Base-by-base conservation (phyloP, 306 rosid genomes). In the Castanea crenata region DNA sequence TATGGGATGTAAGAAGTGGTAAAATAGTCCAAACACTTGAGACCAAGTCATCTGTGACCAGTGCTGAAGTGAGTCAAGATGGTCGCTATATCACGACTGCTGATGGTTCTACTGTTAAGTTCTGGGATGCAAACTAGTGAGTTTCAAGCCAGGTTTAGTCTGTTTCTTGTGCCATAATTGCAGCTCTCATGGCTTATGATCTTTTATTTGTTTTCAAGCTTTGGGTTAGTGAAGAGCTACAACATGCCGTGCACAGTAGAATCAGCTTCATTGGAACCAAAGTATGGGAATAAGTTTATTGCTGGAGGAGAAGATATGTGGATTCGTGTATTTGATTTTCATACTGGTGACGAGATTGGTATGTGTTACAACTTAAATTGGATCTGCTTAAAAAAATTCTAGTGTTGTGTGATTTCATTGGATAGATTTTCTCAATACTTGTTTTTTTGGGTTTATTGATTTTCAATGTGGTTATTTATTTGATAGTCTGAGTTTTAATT, bases 281-380 rank as follows among this genome's bases (percentile, higher is more conserved):
- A 91, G 87, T 86, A 76, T 76, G 97, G 99, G 84, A 91, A 88
- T 83, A 96, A 93, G 86, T 96, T 96, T 76, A 84, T 91, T 81
- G 99, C 98, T 15, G 99, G 96, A 41, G 99, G 99, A 83, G 99
- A 96, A 86, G 99, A 96, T 68, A 91, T 96, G 98, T 96, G 99
- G 99, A 85, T 96, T 70, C 98, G 69, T 83, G 92, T 96, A 11
- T 91, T 90, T 87, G 99, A 96, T 77, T 96, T 93, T 78, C 96
- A 93, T 79, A 89, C 94, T 1, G 99, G 99, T 34, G 86, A 90
- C n/a, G 99, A 96, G 84, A 96, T 96, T 58, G 94, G 99, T 96
- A 83, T 55, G 91, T 73, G 63, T 35, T 25, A 32, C 54, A 76
- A 31, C 38, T 51, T 74, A 54, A 69, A 12, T 25, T 29, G 14